Evolutionary conservation across 1,284 basidiomycete species (phyloP).

Genomic region (Takashimella tepidaria): DNA sequence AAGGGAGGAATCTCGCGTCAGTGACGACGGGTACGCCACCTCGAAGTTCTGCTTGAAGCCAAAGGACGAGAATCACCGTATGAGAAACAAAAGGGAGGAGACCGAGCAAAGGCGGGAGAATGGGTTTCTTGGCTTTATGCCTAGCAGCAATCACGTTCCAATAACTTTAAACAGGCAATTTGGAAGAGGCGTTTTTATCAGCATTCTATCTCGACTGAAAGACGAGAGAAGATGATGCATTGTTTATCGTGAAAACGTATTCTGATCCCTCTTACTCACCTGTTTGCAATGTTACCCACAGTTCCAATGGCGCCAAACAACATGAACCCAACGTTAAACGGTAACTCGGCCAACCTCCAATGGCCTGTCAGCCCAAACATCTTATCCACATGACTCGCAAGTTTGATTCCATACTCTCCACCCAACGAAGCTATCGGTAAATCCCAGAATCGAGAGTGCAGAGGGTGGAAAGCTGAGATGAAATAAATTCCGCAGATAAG

Average conservation of each 20-base stretch:
- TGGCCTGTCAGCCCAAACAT: conserved; percentile 23
- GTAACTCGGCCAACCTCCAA: conserved; percentile 52
- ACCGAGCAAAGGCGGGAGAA: conserved; percentile 60
- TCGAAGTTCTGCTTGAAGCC: conserved; percentile 63
- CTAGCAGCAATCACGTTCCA: conserved; percentile 63
- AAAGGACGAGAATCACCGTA: conserved; percentile 64
- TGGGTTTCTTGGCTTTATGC: conserved; percentile 49
- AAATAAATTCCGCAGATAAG: conserved; percentile 75
- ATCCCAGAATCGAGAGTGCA: conserved; percentile 73
- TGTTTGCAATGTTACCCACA: conserved; percentile 72
- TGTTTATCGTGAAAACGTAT: no score
- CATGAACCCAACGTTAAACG: conserved; percentile 85
- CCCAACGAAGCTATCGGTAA: conserved; percentile 35
- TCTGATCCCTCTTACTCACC: conserved; percentile 54
- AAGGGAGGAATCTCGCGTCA: conserved; percentile 69
- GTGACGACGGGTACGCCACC: conserved; percentile 51
- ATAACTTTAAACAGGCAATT: conserved; percentile 64
- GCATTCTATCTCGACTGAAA: no score
- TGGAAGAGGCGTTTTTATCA: no score
- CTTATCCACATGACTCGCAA: conserved; percentile 26
- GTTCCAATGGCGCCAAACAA: conserved; percentile 69
- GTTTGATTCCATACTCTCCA: conserved; percentile 14
- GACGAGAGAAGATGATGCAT: no score
- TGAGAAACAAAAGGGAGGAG: conserved; percentile 76
- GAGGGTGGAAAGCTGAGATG: conserved; percentile 57